Conservation (phyloP, 1,284 basidiomycete genomes). For the Ceratobasidium papillatum region DNA sequence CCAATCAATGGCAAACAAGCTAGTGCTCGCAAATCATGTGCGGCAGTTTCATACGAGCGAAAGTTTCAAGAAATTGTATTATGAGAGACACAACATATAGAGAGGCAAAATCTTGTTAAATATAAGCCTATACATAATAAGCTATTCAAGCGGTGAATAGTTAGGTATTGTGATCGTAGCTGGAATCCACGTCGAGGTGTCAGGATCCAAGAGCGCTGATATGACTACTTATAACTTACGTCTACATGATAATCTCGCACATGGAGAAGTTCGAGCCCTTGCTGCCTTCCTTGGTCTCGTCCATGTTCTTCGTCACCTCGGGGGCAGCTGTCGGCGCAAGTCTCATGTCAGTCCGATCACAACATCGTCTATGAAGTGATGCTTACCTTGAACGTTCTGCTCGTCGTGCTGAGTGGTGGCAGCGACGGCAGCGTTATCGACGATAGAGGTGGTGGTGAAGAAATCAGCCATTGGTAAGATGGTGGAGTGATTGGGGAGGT, state of each 20-base stretch:
- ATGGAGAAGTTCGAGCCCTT: slow-evolving; percentile 35
- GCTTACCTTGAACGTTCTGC: not conserved
- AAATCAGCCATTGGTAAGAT: slow-evolving; percentile 24
- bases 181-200: too few species aligned
- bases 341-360: not conserved
- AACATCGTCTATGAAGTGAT: not conserved
- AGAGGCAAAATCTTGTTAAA: too few species aligned
- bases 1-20: too few species aligned
- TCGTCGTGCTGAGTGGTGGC: not conserved
- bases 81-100: too few species aligned
- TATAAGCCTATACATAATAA: not conserved
- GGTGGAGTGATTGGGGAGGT: not conserved
- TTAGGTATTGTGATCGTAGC: not conserved
- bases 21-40: too few species aligned
- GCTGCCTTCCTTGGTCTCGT: not conserved
- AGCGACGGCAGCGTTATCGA: not conserved
- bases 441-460: slow-evolving; percentile 14
- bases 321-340: not conserved
- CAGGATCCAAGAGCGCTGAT: too few species aligned
- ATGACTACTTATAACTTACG: too few species aligned
- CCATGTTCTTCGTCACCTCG: not conserved
- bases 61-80: too few species aligned
- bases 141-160: not conserved
- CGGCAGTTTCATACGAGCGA: too few species aligned
- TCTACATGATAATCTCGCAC: slow-evolving; percentile 39